Conservation (phyloP, 2,329 filamentous ascomycete species). For the Fusarium sp. region DNA sequence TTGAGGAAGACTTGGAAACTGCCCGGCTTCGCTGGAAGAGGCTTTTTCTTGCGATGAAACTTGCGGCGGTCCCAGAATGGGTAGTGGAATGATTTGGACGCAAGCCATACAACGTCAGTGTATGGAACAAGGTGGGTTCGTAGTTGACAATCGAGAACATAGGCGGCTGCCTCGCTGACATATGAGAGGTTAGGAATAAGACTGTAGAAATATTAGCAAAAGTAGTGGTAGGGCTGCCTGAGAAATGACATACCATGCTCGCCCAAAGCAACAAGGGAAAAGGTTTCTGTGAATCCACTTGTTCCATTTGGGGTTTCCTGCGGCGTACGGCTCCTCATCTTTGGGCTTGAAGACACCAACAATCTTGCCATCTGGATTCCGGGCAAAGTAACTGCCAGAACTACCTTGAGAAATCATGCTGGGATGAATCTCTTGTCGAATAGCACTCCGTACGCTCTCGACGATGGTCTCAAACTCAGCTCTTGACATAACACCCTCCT, state of each 20-base stretch:
- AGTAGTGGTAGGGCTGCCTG: background rate
- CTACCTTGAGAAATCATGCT: conserved; percentile 97
- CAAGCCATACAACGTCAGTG: conserved; percentile 93
- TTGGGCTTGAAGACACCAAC: conserved; percentile 99
- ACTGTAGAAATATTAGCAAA: conserved; percentile 54
- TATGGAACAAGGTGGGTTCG: conserved; percentile 95
- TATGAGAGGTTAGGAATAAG: conserved; percentile 98
- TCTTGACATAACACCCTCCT: conserved; percentile 78
- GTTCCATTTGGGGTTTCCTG: conserved; percentile 98
- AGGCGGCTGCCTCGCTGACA: conserved; percentile 96
- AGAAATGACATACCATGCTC: conserved; percentile 75
- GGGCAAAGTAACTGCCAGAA: conserved; percentile 97
- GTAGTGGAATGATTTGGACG: conserved; percentile 97
- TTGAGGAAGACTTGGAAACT: conserved; percentile 98
- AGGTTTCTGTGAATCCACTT: conserved; percentile 99
- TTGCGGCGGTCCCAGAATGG: conserved; percentile 96
- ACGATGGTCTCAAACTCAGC: conserved; percentile 89
- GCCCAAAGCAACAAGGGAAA: conserved; percentile 96
- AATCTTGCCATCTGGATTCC: conserved; percentile 91
- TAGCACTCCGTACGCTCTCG: conserved; percentile 89
- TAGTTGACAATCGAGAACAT: conserved; percentile 91
- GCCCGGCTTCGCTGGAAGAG: conserved; percentile 88
- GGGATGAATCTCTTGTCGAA: conserved; percentile 90
- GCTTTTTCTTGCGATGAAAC: conserved; percentile 88
- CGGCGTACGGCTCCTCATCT: conserved; percentile 97